Percentiles rank a stretch among this genome's conserved stretches.
These are phyloP conservation scores for Pseudozyma sp. DNA, from an alignment of 1,284 basidiomycete genomes.

Conservation along the genomic window DNA sequence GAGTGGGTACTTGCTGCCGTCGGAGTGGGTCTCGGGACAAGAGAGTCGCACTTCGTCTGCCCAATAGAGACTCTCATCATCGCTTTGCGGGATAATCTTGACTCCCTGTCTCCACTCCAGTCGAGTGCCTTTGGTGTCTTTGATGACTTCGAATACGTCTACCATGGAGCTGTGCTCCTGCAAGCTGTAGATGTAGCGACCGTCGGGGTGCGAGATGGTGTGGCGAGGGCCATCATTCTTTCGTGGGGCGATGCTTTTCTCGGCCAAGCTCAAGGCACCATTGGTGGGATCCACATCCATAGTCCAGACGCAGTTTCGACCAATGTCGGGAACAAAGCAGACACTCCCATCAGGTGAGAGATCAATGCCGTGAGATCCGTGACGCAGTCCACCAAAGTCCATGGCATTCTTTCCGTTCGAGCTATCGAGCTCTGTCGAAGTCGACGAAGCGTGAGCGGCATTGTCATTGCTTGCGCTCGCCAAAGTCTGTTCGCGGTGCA, in stretches of 20 bases:
- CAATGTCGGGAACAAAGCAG: slow-evolving; percentile 53
- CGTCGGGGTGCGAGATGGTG: slow-evolving; percentile 70
- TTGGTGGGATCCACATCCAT: slow-evolving; percentile 64
- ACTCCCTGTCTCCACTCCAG: slow-evolving; percentile 63
- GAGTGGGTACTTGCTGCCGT: slow-evolving; percentile 15
- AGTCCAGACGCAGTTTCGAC: slow-evolving; percentile 70
- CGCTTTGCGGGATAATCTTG: slow-evolving; percentile 63
- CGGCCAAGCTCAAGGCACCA: slow-evolving; percentile 60
- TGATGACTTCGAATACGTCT: slow-evolving; percentile 58
- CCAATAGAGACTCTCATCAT: slow-evolving; percentile 56
- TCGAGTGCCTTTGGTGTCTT: slow-evolving; percentile 19
- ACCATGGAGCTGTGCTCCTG: slow-evolving; percentile 68
- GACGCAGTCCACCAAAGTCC: slow-evolving; percentile 56
- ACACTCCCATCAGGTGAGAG: slow-evolving; percentile 30
- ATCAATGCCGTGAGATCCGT: slow-evolving; percentile 39
- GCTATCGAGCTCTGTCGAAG: slow-evolving; percentile 26
- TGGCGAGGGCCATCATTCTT: slow-evolving; percentile 70
- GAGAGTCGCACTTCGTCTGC: slow-evolving; percentile 70
- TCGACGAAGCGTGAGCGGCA: slow-evolving; percentile 1
- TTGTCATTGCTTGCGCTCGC: background rate
- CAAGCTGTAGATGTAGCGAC: slow-evolving; percentile 69
- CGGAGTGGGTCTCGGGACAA: slow-evolving; percentile 24
- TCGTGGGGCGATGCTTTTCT: slow-evolving; percentile 68
- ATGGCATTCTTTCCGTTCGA: slow-evolving; percentile 40
- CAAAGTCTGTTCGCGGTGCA: slow-evolving; percentile 10